Percentiles rank a stretch among this genome's conserved stretches.
phyloP scores from a whole-genome alignment of 2,329 filamentous ascomycete genomes.

The Aureobasidium mangrovei region DNA sequence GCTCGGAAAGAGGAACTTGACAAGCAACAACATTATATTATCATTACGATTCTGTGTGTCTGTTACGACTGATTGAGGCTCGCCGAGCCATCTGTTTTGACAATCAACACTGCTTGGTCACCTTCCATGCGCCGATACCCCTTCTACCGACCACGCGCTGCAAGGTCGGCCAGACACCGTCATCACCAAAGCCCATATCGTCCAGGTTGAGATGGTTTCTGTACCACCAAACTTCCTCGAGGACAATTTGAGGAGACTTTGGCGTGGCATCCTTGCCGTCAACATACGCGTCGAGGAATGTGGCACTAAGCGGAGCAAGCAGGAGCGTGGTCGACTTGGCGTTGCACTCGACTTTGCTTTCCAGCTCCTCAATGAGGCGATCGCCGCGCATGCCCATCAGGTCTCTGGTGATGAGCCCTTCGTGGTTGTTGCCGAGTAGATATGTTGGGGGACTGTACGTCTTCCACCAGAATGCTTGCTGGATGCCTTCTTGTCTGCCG shows the following conservation, averaged over 20 bases:
- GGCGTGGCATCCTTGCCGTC: neutral
- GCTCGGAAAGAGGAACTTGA: neutral
- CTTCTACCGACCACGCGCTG: slow-evolving; percentile 47
- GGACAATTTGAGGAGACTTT: slow-evolving; percentile 39
- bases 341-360: slow-evolving; percentile 54
- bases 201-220: slow-evolving; percentile 64
- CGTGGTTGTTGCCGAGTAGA: slow-evolving; percentile 68
- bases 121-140: slow-evolving; percentile 38
- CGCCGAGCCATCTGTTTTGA: neutral
- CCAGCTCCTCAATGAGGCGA: slow-evolving; percentile 51
- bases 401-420: slow-evolving; percentile 60
- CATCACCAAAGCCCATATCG: slow-evolving; percentile 69
- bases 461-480: slow-evolving; percentile 73
- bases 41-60: neutral
- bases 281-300: slow-evolving; percentile 54
- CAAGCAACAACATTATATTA: neutral
- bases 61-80: neutral
- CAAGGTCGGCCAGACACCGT: slow-evolving; percentile 65
- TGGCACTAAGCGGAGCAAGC: slow-evolving; percentile 64
- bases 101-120: slow-evolving; percentile 30
- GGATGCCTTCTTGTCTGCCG: slow-evolving; percentile 57
- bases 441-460: slow-evolving; percentile 76
- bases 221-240: slow-evolving; percentile 63
- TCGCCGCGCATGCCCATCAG: slow-evolving; percentile 63
- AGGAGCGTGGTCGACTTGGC: slow-evolving; percentile 35